Conservation (phyloP, 345 rosid species). For the Adansonia digitata region DNA sequence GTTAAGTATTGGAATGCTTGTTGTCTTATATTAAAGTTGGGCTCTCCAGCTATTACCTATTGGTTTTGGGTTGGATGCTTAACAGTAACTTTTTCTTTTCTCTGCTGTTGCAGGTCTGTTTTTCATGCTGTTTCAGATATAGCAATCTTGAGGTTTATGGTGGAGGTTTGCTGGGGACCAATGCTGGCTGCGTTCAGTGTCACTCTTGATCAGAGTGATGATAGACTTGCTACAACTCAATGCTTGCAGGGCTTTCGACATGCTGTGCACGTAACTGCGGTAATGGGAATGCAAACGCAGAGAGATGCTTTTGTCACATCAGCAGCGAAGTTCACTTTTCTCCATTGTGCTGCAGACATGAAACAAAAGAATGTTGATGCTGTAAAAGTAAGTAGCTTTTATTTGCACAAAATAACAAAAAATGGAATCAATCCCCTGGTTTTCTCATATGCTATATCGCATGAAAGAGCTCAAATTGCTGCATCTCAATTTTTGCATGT, state of each 20-base stretch:
- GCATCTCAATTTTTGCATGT: neutral
- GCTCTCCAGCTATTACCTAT: too few species aligned
- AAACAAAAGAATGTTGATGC: slow-evolving; percentile 96
- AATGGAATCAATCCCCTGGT: neutral
- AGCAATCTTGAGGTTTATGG: slow-evolving; percentile 91
- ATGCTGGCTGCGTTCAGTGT: slow-evolving; percentile 95
- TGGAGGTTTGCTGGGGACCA: slow-evolving; percentile 98
- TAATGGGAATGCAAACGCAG: slow-evolving; percentile 97
- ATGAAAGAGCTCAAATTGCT: slow-evolving; percentile 5
- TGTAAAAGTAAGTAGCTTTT: slow-evolving; percentile 63
- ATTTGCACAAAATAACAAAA: neutral
- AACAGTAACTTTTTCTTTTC: too few species aligned
- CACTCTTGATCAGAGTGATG: slow-evolving; percentile 95
- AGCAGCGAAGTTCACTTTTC: slow-evolving; percentile 89
- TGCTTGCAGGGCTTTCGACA: slow-evolving; percentile 81
- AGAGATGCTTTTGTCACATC: slow-evolving; percentile 98
- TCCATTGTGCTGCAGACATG: slow-evolving; percentile 96
- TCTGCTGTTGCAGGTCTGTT: slow-evolving; percentile 54
- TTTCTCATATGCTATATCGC: slow-evolving; percentile 1
- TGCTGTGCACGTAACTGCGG: slow-evolving; percentile 91
- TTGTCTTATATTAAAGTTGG: too few species aligned
- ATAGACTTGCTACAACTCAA: slow-evolving; percentile 81
- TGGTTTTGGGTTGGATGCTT: too few species aligned
- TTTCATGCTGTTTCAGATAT: slow-evolving; percentile 80
- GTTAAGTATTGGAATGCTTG: too few species aligned